Base-by-base conservation (phyloP, 1,284 basidiomycete species). In the Tilletiaria anomala region DNA sequence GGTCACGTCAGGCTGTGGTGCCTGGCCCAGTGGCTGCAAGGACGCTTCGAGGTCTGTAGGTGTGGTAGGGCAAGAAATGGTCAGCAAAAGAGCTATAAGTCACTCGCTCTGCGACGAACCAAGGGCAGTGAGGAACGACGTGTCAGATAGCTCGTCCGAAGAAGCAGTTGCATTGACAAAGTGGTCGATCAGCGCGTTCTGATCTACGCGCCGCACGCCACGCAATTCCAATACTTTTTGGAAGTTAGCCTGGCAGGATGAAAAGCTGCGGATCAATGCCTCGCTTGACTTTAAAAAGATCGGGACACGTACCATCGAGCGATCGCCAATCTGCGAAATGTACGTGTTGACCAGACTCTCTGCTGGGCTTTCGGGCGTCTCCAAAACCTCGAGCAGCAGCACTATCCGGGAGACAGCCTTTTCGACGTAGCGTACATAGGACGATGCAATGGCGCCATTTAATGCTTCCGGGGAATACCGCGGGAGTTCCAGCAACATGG, bases 151-250 rank as follows among this genome's bases (percentile, higher is more conserved):
- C 37, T 93, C 84, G 22, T 76, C 75, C 60, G 84, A 83, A 3
- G 83, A 84, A 49, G 84, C 87, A 15, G 87, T 91, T 43, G 85
- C 80, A 3, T 82, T 80, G 31, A 94, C 72, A 71, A 96, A 96
- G 14, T 80, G 76, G 67, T 96, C 89, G 29, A 93, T 74, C 6
- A 97, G 76, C 53, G 77, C 77, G 68, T 88, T 87, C 70, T 94
- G 86, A 40, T 85, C 81, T 6, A 72, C 65, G 47, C 85, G 83
- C 0, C 83, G 78, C 0, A 87, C 85, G 8, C 89, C 91, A 54
- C 61, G 43, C 6, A 12, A 18, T 19, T 97, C 91, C 19, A 97
- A 76, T 29, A 83, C 85, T 76, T 99, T 99, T 73, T 97, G 93
- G 71, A 65, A 65, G 47, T 64, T 65, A 37, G 51, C 43, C 40